Percentiles rank a stretch among this genome's conserved stretches.
These are phyloP conservation scores for Prunella vulgaris DNA, from an alignment of 257 asterid species.

Conservation along the genomic window DNA sequence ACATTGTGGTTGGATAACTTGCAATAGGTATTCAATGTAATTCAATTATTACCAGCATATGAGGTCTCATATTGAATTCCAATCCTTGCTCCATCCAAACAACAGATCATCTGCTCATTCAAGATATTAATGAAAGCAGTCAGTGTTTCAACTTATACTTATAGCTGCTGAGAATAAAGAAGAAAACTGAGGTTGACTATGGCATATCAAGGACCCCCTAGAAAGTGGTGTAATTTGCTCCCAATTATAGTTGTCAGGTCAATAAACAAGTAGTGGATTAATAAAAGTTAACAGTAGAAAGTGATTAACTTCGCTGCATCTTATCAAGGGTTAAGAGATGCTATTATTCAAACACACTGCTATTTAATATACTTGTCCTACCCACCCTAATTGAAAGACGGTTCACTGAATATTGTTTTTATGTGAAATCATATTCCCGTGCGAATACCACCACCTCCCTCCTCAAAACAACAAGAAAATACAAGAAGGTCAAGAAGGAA, in stretches of 20 bases:
- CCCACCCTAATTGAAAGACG: not conserved
- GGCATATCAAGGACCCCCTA: not conserved
- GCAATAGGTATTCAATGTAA: not conserved
- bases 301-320: not conserved
- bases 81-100: slow-evolving; percentile 92
- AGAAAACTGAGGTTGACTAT: not conserved
- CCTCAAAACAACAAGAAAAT: not conserved
- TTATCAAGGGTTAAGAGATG: not conserved
- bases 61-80: slow-evolving; percentile 88
- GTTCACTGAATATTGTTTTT: not conserved
- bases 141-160: slow-evolving; percentile 11
- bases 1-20: not conserved
- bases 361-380: not conserved
- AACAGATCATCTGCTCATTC: slow-evolving; percentile 69
- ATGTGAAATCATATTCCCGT: not conserved
- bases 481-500: not conserved
- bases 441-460: not conserved
- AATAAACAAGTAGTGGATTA: not conserved
- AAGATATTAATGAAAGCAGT: slow-evolving; percentile 14
- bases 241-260: not conserved
- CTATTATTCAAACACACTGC: not conserved
- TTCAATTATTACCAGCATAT: slow-evolving; percentile 69
- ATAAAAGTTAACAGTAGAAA: not conserved
- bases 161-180: not conserved
- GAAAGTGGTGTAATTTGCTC: not conserved